Conservation (phyloP, 2,329 filamentous ascomycete genomes). For the Didymella pomorum region DNA sequence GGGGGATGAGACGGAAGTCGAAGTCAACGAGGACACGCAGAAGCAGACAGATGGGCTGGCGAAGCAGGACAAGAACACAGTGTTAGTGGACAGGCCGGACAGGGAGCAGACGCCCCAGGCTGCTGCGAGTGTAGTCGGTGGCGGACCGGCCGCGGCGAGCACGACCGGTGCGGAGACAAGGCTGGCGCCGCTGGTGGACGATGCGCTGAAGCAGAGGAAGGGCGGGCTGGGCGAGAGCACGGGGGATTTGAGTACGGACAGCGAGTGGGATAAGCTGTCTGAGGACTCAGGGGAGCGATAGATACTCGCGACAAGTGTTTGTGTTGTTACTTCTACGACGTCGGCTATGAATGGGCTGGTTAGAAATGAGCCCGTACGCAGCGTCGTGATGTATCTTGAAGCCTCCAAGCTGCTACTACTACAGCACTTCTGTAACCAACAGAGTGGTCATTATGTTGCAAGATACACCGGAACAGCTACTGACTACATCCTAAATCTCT, state of each 20-base stretch:
- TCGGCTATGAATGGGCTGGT: conserved; percentile 2
- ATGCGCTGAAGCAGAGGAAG: conserved; percentile 56
- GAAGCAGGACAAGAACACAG: conserved; percentile 42
- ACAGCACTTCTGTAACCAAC: neutral
- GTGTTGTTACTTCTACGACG: conserved; percentile 2
- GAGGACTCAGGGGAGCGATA: conserved; percentile 52
- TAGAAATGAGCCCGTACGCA: conserved; percentile 15
- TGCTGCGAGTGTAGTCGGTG: conserved; percentile 21
- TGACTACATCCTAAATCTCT: neutral
- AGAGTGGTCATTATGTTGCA: neutral
- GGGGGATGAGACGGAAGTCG: conserved; percentile 57
- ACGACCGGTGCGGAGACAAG: conserved; percentile 43
- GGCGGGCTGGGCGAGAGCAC: conserved; percentile 56
- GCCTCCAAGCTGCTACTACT: too few species aligned
- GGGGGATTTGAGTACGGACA: conserved; percentile 79
- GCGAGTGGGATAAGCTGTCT: conserved; percentile 96
- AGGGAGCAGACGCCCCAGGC: conserved; percentile 33
- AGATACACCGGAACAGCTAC: neutral
- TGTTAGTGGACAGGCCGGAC: conserved; percentile 45
- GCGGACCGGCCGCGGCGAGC: conserved; percentile 24
- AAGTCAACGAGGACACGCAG: conserved; percentile 42
- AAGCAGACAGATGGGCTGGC: conserved; percentile 29
- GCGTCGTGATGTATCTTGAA: conserved; percentile 3
- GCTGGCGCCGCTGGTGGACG: conserved; percentile 42
- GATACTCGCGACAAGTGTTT: conserved; percentile 16